A percentile compares a stretch with the other conserved stretches of the same genome.
phyloP scores from a whole-genome alignment of 139 green algal genomes.

The Chlamydomonas sphaeroides region DNA sequence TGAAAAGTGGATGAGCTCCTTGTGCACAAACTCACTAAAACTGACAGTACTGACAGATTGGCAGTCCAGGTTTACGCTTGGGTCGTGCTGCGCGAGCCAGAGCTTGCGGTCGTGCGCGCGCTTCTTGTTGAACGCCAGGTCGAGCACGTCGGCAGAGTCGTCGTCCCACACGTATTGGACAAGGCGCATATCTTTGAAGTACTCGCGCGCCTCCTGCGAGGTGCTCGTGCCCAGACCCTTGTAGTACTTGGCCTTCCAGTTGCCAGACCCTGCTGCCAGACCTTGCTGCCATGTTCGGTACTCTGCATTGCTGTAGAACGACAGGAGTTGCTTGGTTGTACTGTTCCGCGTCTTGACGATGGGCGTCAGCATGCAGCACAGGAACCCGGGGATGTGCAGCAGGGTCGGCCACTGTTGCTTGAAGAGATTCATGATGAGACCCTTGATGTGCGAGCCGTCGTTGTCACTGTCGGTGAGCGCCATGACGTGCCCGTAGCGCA shows the following conservation, averaged over 20 bases:
- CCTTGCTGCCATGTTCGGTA: background rate
- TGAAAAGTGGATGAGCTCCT: constrained; percentile 42
- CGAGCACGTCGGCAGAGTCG: background rate
- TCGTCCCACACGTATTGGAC: background rate
- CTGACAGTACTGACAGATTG: no score
- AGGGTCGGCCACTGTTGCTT: constrained; percentile 34
- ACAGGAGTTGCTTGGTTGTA: background rate
- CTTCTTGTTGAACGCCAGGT: constrained; percentile 43
- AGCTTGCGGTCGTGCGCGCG: constrained; percentile 30
- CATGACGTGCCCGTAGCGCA: constrained; percentile 41
- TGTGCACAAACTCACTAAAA: constrained; percentile 45
- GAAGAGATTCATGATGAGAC: constrained; percentile 47
- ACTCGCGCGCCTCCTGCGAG: constrained; percentile 24
- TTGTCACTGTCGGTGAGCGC: constrained; percentile 29
- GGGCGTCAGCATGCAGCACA: constrained; percentile 39
- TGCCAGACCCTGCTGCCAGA: no score
- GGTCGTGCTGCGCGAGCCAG: constrained; percentile 18
- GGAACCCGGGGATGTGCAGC: constrained; percentile 26
- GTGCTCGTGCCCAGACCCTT: constrained; percentile 46
- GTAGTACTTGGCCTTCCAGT: constrained; percentile 46
- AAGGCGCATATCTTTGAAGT: constrained; percentile 30
- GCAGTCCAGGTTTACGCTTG: no score
- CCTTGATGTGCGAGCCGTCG: constrained; percentile 49
- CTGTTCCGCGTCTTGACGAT: constrained; percentile 37
- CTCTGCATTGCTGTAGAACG: constrained; percentile 39